These are phyloP conservation scores for Scolecobasidium constrictum DNA, from an alignment of 2,329 filamentous ascomycete species.

Conservation along the genomic window DNA sequence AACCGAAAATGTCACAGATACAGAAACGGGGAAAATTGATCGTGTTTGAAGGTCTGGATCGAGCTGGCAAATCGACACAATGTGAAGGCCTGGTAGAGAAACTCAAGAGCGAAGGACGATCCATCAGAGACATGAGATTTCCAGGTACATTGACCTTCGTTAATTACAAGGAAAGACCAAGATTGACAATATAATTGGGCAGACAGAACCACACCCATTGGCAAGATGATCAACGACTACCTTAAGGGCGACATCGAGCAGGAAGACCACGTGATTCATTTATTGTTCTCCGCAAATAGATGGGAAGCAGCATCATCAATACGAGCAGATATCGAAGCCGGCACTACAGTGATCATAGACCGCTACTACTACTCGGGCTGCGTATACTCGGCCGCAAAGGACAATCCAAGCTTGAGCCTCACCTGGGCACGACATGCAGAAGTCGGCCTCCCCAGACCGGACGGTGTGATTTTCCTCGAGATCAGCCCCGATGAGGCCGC, in stretches of 20 bases:
- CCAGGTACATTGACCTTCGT: conserved; percentile 39
- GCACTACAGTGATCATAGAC: conserved; percentile 73
- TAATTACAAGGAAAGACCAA: neutral
- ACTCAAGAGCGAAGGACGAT: conserved; percentile 39
- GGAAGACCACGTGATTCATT: conserved; percentile 81
- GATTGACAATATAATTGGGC: conserved; percentile 8
- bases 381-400: conserved; percentile 85
- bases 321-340: conserved; percentile 41
- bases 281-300: conserved; percentile 82
- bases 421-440: conserved; percentile 79
- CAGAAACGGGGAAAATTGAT: conserved; percentile 58
- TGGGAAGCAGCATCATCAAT: conserved; percentile 55
- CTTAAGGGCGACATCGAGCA: conserved; percentile 60
- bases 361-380: conserved; percentile 93
- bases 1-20: neutral
- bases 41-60: conserved; percentile 79
- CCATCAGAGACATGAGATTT: conserved; percentile 52
- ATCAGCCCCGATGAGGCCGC: conserved; percentile 63
- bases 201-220: conserved; percentile 78
- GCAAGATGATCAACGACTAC: conserved; percentile 77
- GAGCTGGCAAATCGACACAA: conserved; percentile 88
- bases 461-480: conserved; percentile 79
- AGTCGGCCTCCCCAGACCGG: conserved; percentile 74
- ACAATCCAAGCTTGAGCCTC: conserved; percentile 56
- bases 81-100: conserved; percentile 54